Base-by-base conservation (phyloP, 139 green algal species). In the Chlorella ohadii region DNA sequence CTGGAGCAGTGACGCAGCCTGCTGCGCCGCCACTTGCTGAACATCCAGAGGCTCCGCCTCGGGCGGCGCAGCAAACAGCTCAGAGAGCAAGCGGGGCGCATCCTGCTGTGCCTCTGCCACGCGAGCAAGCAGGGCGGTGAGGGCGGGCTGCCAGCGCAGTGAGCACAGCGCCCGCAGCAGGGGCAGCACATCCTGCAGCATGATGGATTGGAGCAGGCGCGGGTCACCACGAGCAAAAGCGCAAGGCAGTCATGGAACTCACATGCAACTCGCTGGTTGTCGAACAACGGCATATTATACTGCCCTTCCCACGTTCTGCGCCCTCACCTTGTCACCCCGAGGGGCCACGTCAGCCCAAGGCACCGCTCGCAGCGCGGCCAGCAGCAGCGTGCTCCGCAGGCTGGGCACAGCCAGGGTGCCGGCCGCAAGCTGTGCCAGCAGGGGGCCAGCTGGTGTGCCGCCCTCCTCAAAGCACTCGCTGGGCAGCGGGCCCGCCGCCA, bases 151-250 rank as follows among this genome's bases (percentile, higher is more conserved):
- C 78, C 78, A 84, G 70, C 56, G 77, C 41, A 92, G 86, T 28
- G 87, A 41, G 79, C 79, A 83, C 44, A 94, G 76, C 41, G 83
- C 84, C 0, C 86, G 86, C 28, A 92, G 72, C 76, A 91, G 84
- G 3, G 25, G 15, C 61, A 73, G 78, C 78, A 72, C 31, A 22
- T 74, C 78, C 78, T 83, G 78, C 63, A 33, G 89, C 85, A 23
- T 56, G 13, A 2, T 28, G 66, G 7, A 73, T 13, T n/a, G 31
- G 71, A 22, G 41, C 9, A 23, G 28, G 39, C 4, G 41, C 27
- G 7, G 7, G 17, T 55, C 20, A n/a, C n/a, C n/a, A n/a, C n/a
- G n/a, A n/a, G n/a, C n/a, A n/a, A n/a, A n/a, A n/a, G n/a, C n/a
- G n/a, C n/a, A n/a, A n/a, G n/a, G n/a, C n/a, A n/a, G n/a, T n/a